Conservation (phyloP, 2,329 filamentous ascomycete genomes). For the Macrophomina pseudophaseolina region DNA sequence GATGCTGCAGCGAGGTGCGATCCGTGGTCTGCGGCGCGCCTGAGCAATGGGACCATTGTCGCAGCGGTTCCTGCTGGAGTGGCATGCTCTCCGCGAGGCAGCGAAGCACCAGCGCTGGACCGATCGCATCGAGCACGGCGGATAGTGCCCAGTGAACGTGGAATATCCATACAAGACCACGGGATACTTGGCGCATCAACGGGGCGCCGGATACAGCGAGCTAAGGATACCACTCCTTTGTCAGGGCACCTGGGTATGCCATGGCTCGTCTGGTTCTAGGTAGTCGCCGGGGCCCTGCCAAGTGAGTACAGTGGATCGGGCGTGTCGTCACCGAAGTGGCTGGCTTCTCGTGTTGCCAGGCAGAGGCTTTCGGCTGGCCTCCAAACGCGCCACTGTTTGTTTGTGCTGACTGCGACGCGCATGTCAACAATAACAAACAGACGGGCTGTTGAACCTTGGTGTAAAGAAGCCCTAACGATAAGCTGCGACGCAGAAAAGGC, state of each 20-base stretch:
- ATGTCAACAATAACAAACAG: slow-evolving; percentile 4
- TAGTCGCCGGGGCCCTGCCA: neutral
- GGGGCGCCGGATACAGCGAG: neutral
- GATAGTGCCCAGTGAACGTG: neutral
- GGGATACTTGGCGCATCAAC: neutral
- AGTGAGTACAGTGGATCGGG: neutral
- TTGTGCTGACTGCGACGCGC: neutral
- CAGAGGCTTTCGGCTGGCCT: neutral
- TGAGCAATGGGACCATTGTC: neutral
- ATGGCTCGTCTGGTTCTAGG: neutral
- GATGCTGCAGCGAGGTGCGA: neutral
- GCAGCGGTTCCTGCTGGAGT: neutral
- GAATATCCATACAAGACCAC: neutral
- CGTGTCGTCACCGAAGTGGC: neutral
- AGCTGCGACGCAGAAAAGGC: neutral
- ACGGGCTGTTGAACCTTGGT: neutral
- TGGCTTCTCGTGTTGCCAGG: neutral
- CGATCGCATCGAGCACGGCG: neutral
- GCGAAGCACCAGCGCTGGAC: neutral
- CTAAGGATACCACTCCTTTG: neutral
- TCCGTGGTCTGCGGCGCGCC: neutral
- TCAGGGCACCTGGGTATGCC: neutral
- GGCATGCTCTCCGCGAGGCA: neutral
- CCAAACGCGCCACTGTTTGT: neutral
- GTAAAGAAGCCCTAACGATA: neutral